Conservation (phyloP, 2,329 filamentous ascomycete genomes). For the Aspergillus pseudoglaucus region DNA sequence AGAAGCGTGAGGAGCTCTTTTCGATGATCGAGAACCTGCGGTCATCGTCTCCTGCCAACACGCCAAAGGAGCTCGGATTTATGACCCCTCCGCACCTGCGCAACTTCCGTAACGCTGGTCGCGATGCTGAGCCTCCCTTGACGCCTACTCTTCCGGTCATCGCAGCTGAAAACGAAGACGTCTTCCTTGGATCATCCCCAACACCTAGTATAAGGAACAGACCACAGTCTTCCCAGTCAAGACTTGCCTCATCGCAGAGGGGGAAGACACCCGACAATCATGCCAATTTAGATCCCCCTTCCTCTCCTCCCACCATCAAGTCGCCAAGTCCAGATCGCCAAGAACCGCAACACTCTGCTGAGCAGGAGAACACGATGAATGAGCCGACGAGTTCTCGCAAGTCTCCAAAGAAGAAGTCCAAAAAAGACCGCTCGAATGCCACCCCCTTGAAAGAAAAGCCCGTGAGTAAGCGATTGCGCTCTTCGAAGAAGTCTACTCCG, state of each 20-base stretch:
- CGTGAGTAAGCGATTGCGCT: conserved; percentile 18
- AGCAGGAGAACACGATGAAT: conserved; percentile 2
- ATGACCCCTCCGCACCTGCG: conserved; percentile 25
- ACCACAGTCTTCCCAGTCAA: conserved; percentile 16
- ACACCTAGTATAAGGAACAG: conserved; percentile 40
- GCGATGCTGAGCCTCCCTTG: conserved; percentile 23
- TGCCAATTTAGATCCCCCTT: conserved; percentile 24
- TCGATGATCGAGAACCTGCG: conserved; percentile 63
- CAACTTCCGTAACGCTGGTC: conserved; percentile 18
- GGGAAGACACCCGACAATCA: conserved; percentile 16
- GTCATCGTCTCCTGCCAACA: conserved; percentile 37
- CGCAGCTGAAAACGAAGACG: conserved; percentile 34
- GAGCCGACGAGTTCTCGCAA: neutral
- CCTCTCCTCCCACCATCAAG: conserved; percentile 29
- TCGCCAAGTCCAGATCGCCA: conserved; percentile 16
- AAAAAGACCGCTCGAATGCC: neutral
- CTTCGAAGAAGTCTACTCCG: conserved; percentile 13
- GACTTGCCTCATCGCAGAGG: conserved; percentile 23
- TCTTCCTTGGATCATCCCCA: conserved; percentile 47
- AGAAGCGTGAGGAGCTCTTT: conserved; percentile 58
- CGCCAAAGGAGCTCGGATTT: conserved; percentile 20
- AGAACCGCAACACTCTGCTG: conserved; percentile 1
- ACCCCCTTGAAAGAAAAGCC: conserved; percentile 8
- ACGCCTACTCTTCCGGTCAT: conserved; percentile 40
- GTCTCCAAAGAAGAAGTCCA: conserved; percentile 5